Conservation (phyloP, 1,284 basidiomycete genomes). For the Trametes sp. region DNA sequence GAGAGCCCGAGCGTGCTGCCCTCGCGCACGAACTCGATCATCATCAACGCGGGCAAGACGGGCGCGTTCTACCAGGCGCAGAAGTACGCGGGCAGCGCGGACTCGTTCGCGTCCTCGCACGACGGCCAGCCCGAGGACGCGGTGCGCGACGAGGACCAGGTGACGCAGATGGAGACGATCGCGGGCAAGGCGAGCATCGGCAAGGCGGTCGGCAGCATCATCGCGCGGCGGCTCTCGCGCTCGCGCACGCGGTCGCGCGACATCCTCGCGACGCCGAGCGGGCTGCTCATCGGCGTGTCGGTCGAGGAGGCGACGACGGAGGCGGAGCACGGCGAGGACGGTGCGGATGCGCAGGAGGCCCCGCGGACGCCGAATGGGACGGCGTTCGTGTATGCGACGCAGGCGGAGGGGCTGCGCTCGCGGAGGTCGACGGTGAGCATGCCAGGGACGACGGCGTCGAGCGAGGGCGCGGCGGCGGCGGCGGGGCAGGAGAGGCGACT, state of each 20-base stretch:
- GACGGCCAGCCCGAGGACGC: slow-evolving; percentile 40
- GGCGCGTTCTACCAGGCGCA: slow-evolving; percentile 56
- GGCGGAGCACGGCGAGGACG: slow-evolving; percentile 44
- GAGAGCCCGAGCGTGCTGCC: slow-evolving; percentile 27
- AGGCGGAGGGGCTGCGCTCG: slow-evolving; percentile 36
- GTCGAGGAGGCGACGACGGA: slow-evolving; percentile 63
- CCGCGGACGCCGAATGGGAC: slow-evolving; percentile 25
- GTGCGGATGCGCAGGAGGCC: slow-evolving; percentile 30
- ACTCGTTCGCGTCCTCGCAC: slow-evolving; percentile 56
- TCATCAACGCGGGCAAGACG: slow-evolving; percentile 33
- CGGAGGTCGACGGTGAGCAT: slow-evolving; percentile 51
- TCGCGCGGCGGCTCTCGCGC: slow-evolving; percentile 62
- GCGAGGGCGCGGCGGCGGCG: slow-evolving; percentile 11
- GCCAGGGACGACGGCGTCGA: slow-evolving; percentile 18
- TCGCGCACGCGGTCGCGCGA: slow-evolving; percentile 47
- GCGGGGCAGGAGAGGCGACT: slow-evolving; percentile 37
- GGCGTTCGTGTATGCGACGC: slow-evolving; percentile 49
- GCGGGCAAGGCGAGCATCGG: slow-evolving; percentile 57
- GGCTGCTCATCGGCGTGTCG: slow-evolving; percentile 62
- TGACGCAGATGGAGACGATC: slow-evolving; percentile 66
- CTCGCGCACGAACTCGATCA: slow-evolving; percentile 32
- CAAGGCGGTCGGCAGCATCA: slow-evolving; percentile 54
- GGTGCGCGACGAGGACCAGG: slow-evolving; percentile 56
- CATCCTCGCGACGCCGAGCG: slow-evolving; percentile 38
- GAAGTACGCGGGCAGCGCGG: slow-evolving; percentile 54